Evolutionary conservation across 2,329 filamentous ascomycete species (phyloP).

Genomic region (Diplodia seriata): DNA sequence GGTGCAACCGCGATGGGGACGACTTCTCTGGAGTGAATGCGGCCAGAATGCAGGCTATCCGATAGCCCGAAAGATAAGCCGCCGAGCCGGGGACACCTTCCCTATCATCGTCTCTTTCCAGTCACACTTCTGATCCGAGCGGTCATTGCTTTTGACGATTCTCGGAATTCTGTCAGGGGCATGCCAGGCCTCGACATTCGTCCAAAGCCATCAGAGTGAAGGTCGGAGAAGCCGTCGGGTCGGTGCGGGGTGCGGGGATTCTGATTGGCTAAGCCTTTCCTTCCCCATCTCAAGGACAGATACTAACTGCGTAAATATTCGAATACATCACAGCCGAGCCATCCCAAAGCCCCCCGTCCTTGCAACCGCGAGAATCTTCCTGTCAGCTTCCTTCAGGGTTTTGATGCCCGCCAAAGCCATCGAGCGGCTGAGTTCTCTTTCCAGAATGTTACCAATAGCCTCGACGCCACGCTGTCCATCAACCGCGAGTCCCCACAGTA

Average conservation of each 20-base stretch:
- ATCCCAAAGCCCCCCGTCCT: constrained; percentile 36
- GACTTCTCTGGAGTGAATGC: not conserved
- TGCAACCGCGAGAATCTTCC: constrained; percentile 34
- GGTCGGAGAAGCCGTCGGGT: not conserved
- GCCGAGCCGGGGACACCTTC: not conserved
- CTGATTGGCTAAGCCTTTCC: not conserved
- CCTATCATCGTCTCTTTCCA: not conserved
- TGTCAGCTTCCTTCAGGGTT: constrained; percentile 36
- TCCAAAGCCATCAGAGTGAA: not conserved
- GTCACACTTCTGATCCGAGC: not conserved
- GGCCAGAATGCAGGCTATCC: constrained; percentile 5
- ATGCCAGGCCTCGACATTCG: not conserved
- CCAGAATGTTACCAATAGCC: constrained; percentile 32
- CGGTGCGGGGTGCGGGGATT: constrained; percentile 4
- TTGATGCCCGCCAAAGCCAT: constrained; percentile 39
- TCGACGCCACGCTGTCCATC: constrained; percentile 14
- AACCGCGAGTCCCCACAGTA: constrained; percentile 51
- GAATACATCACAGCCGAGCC: constrained; percentile 5
- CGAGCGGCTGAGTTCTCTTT: constrained; percentile 35
- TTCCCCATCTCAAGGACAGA: too few species aligned
- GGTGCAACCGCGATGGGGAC: not conserved
- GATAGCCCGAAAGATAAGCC: constrained; percentile 10
- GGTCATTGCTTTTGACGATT: not conserved
- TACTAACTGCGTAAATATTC: too few species aligned
- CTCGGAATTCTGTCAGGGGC: not conserved